A percentile compares a stretch with the other conserved stretches of the same genome.
Conservation (phyloP, 2,329 filamentous ascomycete genomes). For the Pseudogymnoascus sp. region DNA sequence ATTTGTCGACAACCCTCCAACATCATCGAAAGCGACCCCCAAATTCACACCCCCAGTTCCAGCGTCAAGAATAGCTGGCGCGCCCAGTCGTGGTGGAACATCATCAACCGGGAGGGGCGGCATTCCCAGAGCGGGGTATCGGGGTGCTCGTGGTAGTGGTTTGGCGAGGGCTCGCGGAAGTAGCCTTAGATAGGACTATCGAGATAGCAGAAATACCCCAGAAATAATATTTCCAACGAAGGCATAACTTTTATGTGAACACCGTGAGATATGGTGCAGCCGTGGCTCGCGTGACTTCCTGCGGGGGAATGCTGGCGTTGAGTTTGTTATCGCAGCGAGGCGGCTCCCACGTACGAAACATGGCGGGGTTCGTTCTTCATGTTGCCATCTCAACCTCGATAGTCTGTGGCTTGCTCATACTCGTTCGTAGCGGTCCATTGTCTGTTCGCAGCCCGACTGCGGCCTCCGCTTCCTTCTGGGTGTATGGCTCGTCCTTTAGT, state of each 20-base stretch:
- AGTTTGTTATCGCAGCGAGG: background rate
- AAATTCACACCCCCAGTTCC: constrained; percentile 31
- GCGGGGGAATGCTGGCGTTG: background rate
- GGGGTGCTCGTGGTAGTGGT: constrained; percentile 17
- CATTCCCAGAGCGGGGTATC: background rate
- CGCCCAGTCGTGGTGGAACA: constrained; percentile 20
- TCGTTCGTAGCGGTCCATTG: constrained; percentile 44
- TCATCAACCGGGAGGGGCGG: constrained; percentile 22
- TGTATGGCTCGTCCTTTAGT: constrained; percentile 76
- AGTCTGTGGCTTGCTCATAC: constrained; percentile 20
- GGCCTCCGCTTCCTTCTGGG: constrained; percentile 77
- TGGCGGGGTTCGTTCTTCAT: background rate
- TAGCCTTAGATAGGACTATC: constrained; percentile 19
- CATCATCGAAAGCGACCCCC: constrained; percentile 42
- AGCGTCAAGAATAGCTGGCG: constrained; percentile 23
- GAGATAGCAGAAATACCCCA: constrained; percentile 3
- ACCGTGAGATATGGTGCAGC: background rate
- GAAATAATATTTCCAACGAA: background rate
- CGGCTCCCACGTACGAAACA: background rate
- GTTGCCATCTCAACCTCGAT: constrained; percentile 36
- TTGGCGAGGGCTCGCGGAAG: constrained; percentile 22
- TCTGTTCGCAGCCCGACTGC: constrained; percentile 65
- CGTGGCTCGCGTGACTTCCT: background rate
- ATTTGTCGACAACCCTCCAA: constrained; percentile 75
- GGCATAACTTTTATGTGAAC: background rate